Percentiles rank a stretch among this genome's conserved stretches.
These are phyloP conservation scores for Tuctoria greenei DNA, from an alignment of 176 grass and related monocot genomes.

Conservation along the genomic window DNA sequence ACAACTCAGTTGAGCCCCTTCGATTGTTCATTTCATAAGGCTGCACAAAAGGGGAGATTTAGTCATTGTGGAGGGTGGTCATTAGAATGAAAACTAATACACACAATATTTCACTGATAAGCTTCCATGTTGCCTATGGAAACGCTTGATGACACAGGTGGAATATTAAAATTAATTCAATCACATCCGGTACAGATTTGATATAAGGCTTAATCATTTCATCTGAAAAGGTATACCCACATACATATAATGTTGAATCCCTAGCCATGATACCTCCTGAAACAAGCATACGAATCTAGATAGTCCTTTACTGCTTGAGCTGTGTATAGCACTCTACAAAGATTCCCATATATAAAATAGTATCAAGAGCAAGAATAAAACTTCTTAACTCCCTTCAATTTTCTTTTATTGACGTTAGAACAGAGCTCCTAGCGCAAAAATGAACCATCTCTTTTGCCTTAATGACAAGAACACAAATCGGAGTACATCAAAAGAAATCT, in stretches of 20 bases:
- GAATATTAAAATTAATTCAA: background rate
- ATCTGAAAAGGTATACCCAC: background rate
- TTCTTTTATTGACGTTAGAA: background rate
- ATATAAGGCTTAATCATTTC: background rate
- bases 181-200: background rate
- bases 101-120: background rate
- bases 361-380: background rate
- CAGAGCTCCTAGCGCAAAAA: background rate
- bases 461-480: too few species aligned
- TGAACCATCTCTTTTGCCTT: too few species aligned
- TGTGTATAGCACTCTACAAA: background rate
- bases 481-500: background rate
- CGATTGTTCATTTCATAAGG: conserved; percentile 1
- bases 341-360: background rate
- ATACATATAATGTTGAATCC: background rate
- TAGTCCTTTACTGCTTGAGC: background rate
- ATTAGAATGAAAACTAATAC: background rate
- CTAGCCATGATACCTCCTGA: background rate
- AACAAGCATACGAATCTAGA: background rate
- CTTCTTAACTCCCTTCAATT: background rate
- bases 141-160: background rate
- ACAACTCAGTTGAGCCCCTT: conserved; percentile 29
- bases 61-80: background rate
- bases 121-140: background rate
- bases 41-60: conserved; percentile 26